phyloP scores from a whole-genome alignment of 257 asterid genomes.

The Haberlea rhodopensis region DNA sequence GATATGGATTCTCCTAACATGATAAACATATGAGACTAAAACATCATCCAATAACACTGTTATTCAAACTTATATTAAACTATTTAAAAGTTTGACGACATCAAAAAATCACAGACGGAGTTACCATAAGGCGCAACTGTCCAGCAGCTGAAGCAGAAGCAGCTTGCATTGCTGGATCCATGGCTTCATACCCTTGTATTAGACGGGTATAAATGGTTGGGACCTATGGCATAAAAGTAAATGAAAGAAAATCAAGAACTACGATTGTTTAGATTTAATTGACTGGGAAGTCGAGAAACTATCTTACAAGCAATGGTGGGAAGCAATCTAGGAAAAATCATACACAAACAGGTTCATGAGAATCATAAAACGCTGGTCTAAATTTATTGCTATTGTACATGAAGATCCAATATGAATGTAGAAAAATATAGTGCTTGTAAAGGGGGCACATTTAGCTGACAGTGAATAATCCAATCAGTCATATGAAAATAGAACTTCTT shows the following conservation, averaged over 20 bases:
- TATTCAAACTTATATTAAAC: neutral
- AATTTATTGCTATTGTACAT: neutral
- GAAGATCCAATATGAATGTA: neutral
- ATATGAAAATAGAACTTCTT: constrained; percentile 5
- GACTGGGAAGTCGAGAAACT: neutral
- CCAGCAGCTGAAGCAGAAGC: constrained; percentile 75
- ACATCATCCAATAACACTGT: neutral
- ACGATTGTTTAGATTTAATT: neutral
- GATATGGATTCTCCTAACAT: neutral
- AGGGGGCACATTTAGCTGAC: neutral
- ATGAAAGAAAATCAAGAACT: neutral
- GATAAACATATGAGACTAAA: constrained; percentile 4
- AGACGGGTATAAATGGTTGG: constrained; percentile 96
- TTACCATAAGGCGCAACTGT: constrained; percentile 93
- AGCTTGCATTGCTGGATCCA: constrained; percentile 68
- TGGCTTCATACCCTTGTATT: constrained; percentile 90
- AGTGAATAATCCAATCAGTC: neutral
- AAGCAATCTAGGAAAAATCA: too few relatives aligned
- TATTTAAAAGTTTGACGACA: constrained; percentile 1
- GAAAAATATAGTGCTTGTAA: neutral
- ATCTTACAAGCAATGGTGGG: too few relatives aligned
- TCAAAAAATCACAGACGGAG: constrained; percentile 20
- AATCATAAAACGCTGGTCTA: neutral
- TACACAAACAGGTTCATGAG: neutral
- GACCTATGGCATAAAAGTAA: constrained; percentile 45